phyloP scores from a whole-genome alignment of 208 protist genomes.

The Sergeia podlipaevii region DNA sequence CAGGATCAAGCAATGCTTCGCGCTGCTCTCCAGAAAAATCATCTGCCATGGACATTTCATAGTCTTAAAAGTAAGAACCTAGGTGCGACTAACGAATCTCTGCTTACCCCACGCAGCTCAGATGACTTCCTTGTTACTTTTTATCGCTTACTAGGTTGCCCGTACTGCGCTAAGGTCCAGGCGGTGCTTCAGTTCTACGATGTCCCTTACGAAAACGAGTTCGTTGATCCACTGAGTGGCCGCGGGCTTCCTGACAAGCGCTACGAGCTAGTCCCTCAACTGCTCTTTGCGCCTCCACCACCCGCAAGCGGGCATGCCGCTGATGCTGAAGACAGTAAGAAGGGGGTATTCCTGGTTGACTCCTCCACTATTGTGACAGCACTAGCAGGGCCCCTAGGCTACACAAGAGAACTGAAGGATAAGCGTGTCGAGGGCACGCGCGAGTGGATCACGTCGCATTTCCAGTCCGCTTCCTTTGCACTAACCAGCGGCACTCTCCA shows the following conservation, averaged over 20 bases:
- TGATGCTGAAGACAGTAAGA: background rate
- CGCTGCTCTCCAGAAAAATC: slow-evolving; percentile 28
- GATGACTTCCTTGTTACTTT: slow-evolving; percentile 46
- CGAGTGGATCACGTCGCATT: slow-evolving; percentile 65
- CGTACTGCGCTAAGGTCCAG: slow-evolving; percentile 85
- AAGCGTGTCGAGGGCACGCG: slow-evolving; percentile 38
- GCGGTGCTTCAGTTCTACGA: slow-evolving; percentile 55
- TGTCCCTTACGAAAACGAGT: slow-evolving; percentile 63
- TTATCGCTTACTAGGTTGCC: slow-evolving; percentile 77
- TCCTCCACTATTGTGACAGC: slow-evolving; percentile 45
- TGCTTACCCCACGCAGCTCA: background rate
- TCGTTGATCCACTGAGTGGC: slow-evolving; percentile 69
- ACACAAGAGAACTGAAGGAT: slow-evolving; percentile 39
- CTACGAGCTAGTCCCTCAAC: slow-evolving; percentile 74
- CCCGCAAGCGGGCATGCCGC: background rate
- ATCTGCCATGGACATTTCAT: slow-evolving; percentile 49
- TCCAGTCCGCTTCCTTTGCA: slow-evolving; percentile 69
- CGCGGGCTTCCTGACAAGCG: slow-evolving; percentile 48
- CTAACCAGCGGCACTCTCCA: slow-evolving; percentile 54
- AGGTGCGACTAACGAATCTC: slow-evolving; percentile 10
- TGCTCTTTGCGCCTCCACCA: slow-evolving; percentile 33
- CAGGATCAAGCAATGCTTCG: slow-evolving; percentile 40
- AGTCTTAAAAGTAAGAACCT: slow-evolving; percentile 10
- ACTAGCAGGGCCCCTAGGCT: slow-evolving; percentile 50
- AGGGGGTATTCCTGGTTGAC: slow-evolving; percentile 54